These are phyloP conservation scores for Verticillium alfalfae DNA, from an alignment of 2,329 filamentous ascomycete species.

Conservation along the genomic window DNA sequence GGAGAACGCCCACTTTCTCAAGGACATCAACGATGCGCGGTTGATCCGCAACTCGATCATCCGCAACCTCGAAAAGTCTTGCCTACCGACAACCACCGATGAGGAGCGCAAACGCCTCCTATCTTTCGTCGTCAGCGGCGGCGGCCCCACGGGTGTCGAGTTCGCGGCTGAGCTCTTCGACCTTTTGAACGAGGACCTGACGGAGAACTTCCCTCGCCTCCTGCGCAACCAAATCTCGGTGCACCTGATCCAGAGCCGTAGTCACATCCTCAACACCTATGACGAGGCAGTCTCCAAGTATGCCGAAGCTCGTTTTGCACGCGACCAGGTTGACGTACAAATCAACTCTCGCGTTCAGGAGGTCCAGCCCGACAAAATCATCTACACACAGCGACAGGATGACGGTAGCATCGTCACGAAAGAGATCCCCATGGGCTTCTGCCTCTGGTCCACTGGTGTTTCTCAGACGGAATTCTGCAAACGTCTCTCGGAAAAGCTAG, in stretches of 20 bases:
- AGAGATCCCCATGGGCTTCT: constrained; percentile 93
- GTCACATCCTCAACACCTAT: constrained; percentile 96
- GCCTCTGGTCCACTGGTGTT: constrained; percentile 95
- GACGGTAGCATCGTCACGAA: constrained; percentile 75
- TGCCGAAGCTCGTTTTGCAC: constrained; percentile 83
- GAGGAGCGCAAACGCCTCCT: constrained; percentile 81
- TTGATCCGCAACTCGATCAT: constrained; percentile 84
- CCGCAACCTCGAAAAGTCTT: constrained; percentile 83
- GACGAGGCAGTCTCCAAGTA: constrained; percentile 91
- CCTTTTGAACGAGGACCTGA: constrained; percentile 90
- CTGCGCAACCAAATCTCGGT: constrained; percentile 97
- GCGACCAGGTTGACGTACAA: constrained; percentile 85
- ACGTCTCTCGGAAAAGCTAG: constrained; percentile 70
- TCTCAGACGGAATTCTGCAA: constrained; percentile 77
- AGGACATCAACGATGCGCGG: constrained; percentile 89
- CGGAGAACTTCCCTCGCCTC: constrained; percentile 75
- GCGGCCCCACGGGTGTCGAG: constrained; percentile 93
- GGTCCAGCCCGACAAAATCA: constrained; percentile 74
- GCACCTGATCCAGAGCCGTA: constrained; percentile 89
- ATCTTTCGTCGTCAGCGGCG: constrained; percentile 93
- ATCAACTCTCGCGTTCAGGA: constrained; percentile 93
- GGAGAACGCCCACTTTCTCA: constrained; percentile 90
- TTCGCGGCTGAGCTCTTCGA: constrained; percentile 96
- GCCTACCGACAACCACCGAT: constrained; percentile 86
- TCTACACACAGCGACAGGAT: constrained; percentile 78